phyloP scores from a whole-genome alignment of 2,329 filamentous ascomycete genomes.

The Penicillium sclerotigenum region DNA sequence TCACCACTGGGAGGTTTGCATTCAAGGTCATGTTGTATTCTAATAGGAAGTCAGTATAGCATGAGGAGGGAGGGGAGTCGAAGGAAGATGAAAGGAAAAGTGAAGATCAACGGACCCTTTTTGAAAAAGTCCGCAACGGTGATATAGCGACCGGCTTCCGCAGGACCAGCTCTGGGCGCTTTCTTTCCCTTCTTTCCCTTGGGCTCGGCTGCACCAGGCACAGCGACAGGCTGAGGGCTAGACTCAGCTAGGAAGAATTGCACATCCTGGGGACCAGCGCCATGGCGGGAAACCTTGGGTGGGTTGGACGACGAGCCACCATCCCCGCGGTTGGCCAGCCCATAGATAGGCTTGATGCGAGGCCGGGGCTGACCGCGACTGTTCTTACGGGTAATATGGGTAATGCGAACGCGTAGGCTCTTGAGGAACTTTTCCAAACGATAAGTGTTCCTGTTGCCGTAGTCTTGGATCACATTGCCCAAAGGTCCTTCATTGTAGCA shows the following conservation, averaged over 20 bases:
- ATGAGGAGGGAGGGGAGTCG: background rate
- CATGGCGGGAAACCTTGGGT: constrained; percentile 37
- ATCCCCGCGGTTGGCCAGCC: constrained; percentile 44
- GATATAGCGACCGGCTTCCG: constrained; percentile 44
- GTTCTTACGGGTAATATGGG: constrained; percentile 41
- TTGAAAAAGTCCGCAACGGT: constrained; percentile 53
- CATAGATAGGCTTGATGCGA: constrained; percentile 47
- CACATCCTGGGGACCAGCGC: constrained; percentile 53
- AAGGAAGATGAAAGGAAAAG: background rate
- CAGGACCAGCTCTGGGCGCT: constrained; percentile 27
- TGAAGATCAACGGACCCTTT: constrained; percentile 32
- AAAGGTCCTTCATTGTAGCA: constrained; percentile 54
- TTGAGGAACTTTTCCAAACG: constrained; percentile 39
- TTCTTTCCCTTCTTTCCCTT: constrained; percentile 32
- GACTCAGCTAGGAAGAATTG: constrained; percentile 51
- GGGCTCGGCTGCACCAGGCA: constrained; percentile 2
- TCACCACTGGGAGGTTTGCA: constrained; percentile 58
- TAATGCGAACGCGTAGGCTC: constrained; percentile 40
- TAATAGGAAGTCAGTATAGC: background rate
- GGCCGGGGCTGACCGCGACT: constrained; percentile 33
- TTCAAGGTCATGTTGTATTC: constrained; percentile 39
- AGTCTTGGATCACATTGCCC: constrained; percentile 33
- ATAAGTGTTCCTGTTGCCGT: constrained; percentile 18
- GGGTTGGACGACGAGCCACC: constrained; percentile 34
- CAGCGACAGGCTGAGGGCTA: constrained; percentile 11